Evolutionary conservation across 176 grass and related monocot genomes (phyloP).

Genomic region (Chrysopogon serrulatus): DNA sequence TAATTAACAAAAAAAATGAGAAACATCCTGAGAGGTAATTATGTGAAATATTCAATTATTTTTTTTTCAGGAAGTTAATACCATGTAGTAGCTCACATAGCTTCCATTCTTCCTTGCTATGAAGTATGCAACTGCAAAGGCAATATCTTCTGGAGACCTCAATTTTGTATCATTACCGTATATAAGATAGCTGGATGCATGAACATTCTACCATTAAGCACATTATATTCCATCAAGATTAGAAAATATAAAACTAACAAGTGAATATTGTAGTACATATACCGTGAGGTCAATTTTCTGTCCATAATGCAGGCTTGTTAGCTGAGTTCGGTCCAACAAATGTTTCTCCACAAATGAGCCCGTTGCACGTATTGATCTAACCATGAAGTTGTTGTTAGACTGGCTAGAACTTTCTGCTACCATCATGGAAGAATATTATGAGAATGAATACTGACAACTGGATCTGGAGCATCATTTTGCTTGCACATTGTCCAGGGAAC

Average conservation of each 20-base stretch:
- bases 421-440: background rate
- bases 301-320: conserved; percentile 83
- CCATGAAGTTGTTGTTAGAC: conserved; percentile 6
- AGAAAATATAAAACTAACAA: background rate
- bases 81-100: conserved; percentile 99
- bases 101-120: conserved; percentile 81
- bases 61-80: background rate
- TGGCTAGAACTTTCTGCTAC: conserved; percentile 7
- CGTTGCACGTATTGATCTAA: conserved; percentile 95
- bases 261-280: background rate
- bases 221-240: background rate
- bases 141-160: conserved; percentile 66
- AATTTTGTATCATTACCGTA: conserved; percentile 63
- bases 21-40: background rate
- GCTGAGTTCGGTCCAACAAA: conserved; percentile 80
- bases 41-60: background rate
- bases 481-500: conserved; percentile 99
- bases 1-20: background rate
- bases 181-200: conserved; percentile 39
- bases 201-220: conserved; percentile 6
- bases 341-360: conserved; percentile 69
- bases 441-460: conserved; percentile 52
- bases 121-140: conserved; percentile 73
- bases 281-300: conserved; percentile 86
- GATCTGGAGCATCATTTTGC: conserved; percentile 87